Percentiles rank a stretch among this genome's conserved stretches.
Evolutionary conservation across 2,329 filamentous ascomycete species (phyloP).

Genomic region (Pseudogymnoascus sp.): DNA sequence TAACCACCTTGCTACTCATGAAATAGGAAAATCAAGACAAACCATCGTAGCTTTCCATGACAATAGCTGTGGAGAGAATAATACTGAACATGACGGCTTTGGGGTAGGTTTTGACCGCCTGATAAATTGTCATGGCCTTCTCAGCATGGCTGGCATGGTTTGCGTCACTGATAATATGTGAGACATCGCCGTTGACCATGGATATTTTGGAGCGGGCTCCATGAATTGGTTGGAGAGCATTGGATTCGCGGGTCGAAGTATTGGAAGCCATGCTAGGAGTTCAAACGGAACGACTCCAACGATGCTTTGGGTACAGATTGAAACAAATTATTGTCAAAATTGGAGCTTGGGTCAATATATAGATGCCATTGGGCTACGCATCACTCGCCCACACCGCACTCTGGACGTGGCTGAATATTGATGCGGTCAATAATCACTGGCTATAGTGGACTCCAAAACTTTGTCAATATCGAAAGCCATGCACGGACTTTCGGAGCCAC

Average conservation of each 20-base stretch:
- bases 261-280: not conserved
- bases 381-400: not conserved
- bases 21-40: not conserved
- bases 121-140: not conserved
- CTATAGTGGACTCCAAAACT: not conserved
- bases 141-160: slow-evolving; percentile 10
- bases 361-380: not conserved
- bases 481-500: not conserved
- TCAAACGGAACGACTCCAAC: not conserved
- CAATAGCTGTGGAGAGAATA: slow-evolving; percentile 30
- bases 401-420: not conserved
- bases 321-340: not conserved
- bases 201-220: not conserved
- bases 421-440: not conserved
- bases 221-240: not conserved
- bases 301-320: not conserved
- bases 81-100: slow-evolving; percentile 14
- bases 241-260: not conserved
- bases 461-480: not conserved
- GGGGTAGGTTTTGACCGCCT: not conserved
- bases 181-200: not conserved
- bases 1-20: not conserved
- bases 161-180: not conserved
- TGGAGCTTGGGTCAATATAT: not conserved
- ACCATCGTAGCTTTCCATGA: slow-evolving; percentile 37